A percentile compares a stretch with the other conserved stretches of the same genome.
Evolutionary conservation across 345 rosid genomes (phyloP).

Genomic region (Eucalyptus polybractea): DNA sequence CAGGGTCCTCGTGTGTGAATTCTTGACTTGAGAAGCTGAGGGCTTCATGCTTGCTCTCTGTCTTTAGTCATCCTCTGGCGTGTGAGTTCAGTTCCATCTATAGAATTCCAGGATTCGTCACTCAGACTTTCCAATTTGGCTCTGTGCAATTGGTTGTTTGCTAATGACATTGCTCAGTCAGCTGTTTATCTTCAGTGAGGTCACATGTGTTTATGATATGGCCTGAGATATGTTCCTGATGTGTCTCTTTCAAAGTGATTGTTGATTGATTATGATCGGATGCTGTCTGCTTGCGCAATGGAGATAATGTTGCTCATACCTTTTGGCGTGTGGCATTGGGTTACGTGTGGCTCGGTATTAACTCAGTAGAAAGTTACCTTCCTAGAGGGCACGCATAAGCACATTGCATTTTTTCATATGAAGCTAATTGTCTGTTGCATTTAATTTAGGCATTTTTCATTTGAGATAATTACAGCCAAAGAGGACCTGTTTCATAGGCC

Average conservation of each 20-base stretch:
- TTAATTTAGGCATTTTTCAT: neutral
- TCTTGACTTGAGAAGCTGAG: neutral
- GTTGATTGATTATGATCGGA: neutral
- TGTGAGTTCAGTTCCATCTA: neutral
- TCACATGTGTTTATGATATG: neutral
- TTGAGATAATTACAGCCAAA: neutral
- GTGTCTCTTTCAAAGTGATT: neutral
- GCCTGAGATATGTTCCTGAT: neutral
- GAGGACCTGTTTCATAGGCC: neutral
- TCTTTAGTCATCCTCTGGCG: neutral
- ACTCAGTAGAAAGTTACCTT: neutral
- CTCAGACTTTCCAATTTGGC: neutral
- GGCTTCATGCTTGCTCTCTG: neutral
- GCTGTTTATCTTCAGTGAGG: neutral
- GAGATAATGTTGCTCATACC: neutral
- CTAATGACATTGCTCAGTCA: neutral
- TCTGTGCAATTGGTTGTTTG: neutral
- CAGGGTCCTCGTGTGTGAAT: neutral
- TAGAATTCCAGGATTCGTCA: neutral
- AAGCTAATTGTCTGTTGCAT: neutral
- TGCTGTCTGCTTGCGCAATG: neutral
- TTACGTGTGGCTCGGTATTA: neutral
- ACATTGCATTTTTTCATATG: neutral
- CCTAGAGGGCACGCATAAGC: neutral
- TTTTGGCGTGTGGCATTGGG: neutral